phyloP scores from a whole-genome alignment of 2,329 filamentous ascomycete species.

The Fusarium torreyae region DNA sequence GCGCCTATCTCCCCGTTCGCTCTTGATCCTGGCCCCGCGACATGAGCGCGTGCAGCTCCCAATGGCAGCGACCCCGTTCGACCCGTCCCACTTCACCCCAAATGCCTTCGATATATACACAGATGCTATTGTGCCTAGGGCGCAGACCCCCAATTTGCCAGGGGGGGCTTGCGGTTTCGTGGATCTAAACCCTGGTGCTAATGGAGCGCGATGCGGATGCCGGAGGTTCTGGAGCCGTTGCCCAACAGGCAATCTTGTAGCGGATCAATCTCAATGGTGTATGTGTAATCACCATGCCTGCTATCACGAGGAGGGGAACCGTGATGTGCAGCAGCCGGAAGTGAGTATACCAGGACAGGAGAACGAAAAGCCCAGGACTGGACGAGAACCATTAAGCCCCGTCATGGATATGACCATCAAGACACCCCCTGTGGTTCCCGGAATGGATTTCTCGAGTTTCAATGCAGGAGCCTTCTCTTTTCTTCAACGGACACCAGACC shows the following conservation, averaged over 20 bases:
- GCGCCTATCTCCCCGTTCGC: constrained; percentile 20
- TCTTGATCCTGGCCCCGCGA: constrained; percentile 42
- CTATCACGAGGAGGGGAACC: constrained; percentile 67
- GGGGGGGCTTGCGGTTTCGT: constrained; percentile 71
- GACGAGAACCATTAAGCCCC: constrained; percentile 68
- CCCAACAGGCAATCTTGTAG: constrained; percentile 52
- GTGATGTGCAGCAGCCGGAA: constrained; percentile 46
- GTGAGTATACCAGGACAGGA: constrained; percentile 61
- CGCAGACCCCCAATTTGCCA: constrained; percentile 58
- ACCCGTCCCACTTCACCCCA: constrained; percentile 59
- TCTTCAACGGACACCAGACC: constrained; percentile 50
- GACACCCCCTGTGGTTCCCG: constrained; percentile 54
- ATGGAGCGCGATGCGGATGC: constrained; percentile 70
- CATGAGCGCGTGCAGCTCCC: constrained; percentile 51
- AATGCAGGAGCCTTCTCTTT: constrained; percentile 55
- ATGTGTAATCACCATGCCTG: constrained; percentile 76
- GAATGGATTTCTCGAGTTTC: constrained; percentile 61
- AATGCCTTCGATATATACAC: constrained; percentile 71
- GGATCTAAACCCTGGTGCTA: constrained; percentile 66
- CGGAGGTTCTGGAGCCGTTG: constrained; percentile 72
- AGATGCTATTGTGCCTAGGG: constrained; percentile 58
- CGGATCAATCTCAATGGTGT: constrained; percentile 67
- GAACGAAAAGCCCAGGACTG: constrained; percentile 65
- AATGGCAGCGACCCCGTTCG: constrained; percentile 69
- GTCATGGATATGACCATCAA: constrained; percentile 65